Conservation (phyloP, 257 asterid genomes). For the Ajuga chamaepitys region DNA sequence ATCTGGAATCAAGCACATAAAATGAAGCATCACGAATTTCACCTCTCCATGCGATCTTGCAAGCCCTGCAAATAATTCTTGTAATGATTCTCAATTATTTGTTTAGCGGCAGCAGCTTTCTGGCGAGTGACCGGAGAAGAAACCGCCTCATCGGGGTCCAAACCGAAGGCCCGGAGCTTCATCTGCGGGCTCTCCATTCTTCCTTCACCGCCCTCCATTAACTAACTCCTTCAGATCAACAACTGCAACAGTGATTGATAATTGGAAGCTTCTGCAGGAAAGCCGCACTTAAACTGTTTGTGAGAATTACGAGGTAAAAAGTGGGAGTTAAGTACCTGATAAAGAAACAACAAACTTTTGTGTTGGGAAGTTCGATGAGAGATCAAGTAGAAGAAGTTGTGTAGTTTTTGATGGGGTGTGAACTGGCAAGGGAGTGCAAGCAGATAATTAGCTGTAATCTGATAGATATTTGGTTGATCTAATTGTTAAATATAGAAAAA, state of each 20-base stretch:
- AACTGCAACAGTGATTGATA: not conserved
- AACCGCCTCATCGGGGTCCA: slow-evolving; percentile 72
- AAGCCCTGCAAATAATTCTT: slow-evolving; percentile 82
- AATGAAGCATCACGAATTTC: slow-evolving; percentile 5
- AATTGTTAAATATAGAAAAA: not conserved
- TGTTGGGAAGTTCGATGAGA: slow-evolving; percentile 22
- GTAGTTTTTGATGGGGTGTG: slow-evolving; percentile 10
- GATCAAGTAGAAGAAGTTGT: not conserved
- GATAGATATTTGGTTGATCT: slow-evolving; percentile 11
- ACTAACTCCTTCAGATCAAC: slow-evolving; percentile 25
- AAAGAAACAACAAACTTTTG: slow-evolving; percentile 3
- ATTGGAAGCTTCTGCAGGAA: slow-evolving; percentile 17
- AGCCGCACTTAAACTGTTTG: slow-evolving; percentile 19
- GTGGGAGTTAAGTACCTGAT: slow-evolving; percentile 12
- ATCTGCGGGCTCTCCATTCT: slow-evolving; percentile 36
- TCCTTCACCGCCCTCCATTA: slow-evolving; percentile 56
- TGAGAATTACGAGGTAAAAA: slow-evolving; percentile 21
- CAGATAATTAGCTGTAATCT: slow-evolving; percentile 26
- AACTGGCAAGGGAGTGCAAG: slow-evolving; percentile 24
- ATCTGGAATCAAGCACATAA: not conserved
- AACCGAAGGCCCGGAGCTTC: slow-evolving; percentile 29
- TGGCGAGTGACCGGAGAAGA: slow-evolving; percentile 95
- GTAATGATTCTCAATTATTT: slow-evolving; percentile 93
- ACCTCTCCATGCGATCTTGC: slow-evolving; percentile 97
- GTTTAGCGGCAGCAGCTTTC: slow-evolving; percentile 93